Evolutionary conservation across 2,329 filamentous ascomycete species (phyloP).

Genomic region (Claviceps sp.): DNA sequence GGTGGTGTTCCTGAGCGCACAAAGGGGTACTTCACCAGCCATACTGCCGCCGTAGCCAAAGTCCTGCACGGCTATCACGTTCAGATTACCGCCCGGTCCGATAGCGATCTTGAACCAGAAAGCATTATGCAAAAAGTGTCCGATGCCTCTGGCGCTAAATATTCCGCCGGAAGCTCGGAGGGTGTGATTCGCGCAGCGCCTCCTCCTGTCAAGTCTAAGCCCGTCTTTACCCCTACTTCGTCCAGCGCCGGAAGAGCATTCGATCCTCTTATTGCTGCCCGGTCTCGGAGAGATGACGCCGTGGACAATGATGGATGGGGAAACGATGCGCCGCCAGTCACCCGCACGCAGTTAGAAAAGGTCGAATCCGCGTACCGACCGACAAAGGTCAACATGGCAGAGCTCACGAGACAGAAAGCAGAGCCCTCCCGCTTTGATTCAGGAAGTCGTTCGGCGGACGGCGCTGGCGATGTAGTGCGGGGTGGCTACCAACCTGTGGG

Average conservation of each 20-base stretch:
- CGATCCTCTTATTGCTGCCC: constrained; percentile 55
- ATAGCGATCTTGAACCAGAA: constrained; percentile 76
- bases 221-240: constrained; percentile 71
- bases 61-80: constrained; percentile 95
- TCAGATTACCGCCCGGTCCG: constrained; percentile 88
- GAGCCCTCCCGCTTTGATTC: constrained; percentile 49
- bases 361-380: constrained; percentile 88
- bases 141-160: constrained; percentile 90
- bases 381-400: constrained; percentile 86
- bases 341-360: constrained; percentile 77
- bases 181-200: constrained; percentile 39
- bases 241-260: constrained; percentile 35
- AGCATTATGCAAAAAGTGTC: constrained; percentile 84
- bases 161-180: constrained; percentile 55
- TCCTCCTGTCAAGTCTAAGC: constrained; percentile 72
- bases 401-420: constrained; percentile 61
- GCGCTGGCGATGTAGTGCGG: constrained; percentile 52
- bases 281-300: constrained; percentile 44
- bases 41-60: constrained; percentile 78
- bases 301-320: constrained; percentile 89
- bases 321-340: constrained; percentile 79
- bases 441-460: constrained; percentile 30
- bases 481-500: constrained; percentile 89
- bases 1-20: constrained; percentile 96
- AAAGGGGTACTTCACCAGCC: constrained; percentile 96